Evolutionary conservation across 257 asterid genomes (phyloP).

Genomic region (Osmanthus fragrans): DNA sequence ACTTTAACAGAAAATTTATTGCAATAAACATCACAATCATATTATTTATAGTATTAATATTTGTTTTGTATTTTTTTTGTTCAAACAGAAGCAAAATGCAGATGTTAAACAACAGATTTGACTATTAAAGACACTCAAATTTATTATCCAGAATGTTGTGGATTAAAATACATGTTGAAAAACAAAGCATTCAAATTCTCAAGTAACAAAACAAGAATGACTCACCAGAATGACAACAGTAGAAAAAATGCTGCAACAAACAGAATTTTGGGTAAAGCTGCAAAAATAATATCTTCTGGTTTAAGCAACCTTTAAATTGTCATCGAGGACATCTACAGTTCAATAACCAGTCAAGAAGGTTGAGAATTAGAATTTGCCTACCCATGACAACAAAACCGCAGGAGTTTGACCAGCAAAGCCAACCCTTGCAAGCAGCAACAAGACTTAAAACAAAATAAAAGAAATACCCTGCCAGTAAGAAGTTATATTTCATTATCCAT

Average conservation of each 20-base stretch:
- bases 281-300: slow-evolving; percentile 31
- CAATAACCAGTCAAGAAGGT: neutral
- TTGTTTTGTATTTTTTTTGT: neutral
- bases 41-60: neutral
- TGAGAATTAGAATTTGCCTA: slow-evolving; percentile 34
- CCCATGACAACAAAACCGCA: slow-evolving; percentile 95
- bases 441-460: slow-evolving; percentile 68
- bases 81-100: neutral
- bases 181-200: neutral
- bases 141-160: neutral
- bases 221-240: slow-evolving; percentile 90
- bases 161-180: slow-evolving; percentile 7
- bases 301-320: slow-evolving; percentile 22
- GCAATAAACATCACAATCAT: neutral
- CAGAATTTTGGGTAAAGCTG: slow-evolving; percentile 86
- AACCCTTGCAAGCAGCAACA: slow-evolving; percentile 88
- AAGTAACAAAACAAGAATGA: slow-evolving; percentile 12
- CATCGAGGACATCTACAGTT: slow-evolving; percentile 13
- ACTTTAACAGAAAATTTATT: neutral
- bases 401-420: slow-evolving; percentile 83
- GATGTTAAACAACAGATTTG: neutral
- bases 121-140: neutral
- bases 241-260: slow-evolving; percentile 83
- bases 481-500: slow-evolving; percentile 28
- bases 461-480: slow-evolving; percentile 71